phyloP scores from a whole-genome alignment of 1,284 basidiomycete genomes.

The Leccinum laetum region DNA sequence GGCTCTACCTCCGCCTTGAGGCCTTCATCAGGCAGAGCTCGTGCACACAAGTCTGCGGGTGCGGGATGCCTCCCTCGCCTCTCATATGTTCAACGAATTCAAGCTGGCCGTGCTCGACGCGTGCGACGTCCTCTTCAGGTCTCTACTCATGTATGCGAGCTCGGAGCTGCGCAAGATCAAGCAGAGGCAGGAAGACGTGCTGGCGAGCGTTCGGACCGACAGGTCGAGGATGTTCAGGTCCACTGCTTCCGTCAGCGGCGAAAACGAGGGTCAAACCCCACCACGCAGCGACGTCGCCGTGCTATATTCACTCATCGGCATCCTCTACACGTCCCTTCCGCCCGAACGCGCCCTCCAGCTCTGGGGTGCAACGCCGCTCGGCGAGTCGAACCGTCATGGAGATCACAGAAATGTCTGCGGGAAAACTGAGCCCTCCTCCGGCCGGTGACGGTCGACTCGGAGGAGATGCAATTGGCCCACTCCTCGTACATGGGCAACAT shows the following conservation, averaged over 20 bases:
- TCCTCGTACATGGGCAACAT: too few relatives aligned
- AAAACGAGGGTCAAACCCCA: slow-evolving; percentile 35
- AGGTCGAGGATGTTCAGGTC: slow-evolving; percentile 52
- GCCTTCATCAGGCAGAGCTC: too few relatives aligned
- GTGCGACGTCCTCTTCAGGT: slow-evolving; percentile 73
- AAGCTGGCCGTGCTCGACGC: slow-evolving; percentile 61
- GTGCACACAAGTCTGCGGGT: slow-evolving; percentile 25
- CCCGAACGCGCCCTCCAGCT: slow-evolving; percentile 80
- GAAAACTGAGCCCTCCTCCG: slow-evolving; percentile 43
- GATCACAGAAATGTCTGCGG: slow-evolving; percentile 54
- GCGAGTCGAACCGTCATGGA: slow-evolving; percentile 45
- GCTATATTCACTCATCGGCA: slow-evolving; percentile 81
- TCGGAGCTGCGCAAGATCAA: slow-evolving; percentile 91
- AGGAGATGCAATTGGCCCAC: too few relatives aligned
- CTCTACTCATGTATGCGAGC: slow-evolving; percentile 77
- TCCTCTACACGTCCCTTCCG: slow-evolving; percentile 75
- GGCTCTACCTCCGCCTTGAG: too few relatives aligned
- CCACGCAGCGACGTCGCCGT: slow-evolving; percentile 84
- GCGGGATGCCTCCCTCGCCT: slow-evolving; percentile 44
- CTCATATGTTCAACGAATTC: slow-evolving; percentile 52
- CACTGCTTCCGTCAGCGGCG: slow-evolving; percentile 40
- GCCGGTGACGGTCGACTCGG: too few relatives aligned
- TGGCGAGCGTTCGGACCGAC: slow-evolving; percentile 54
- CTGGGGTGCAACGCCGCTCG: slow-evolving; percentile 71
- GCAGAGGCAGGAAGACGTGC: slow-evolving; percentile 86